Conservation (phyloP, 2,329 filamentous ascomycete genomes). For the Aspergillus piperis region DNA sequence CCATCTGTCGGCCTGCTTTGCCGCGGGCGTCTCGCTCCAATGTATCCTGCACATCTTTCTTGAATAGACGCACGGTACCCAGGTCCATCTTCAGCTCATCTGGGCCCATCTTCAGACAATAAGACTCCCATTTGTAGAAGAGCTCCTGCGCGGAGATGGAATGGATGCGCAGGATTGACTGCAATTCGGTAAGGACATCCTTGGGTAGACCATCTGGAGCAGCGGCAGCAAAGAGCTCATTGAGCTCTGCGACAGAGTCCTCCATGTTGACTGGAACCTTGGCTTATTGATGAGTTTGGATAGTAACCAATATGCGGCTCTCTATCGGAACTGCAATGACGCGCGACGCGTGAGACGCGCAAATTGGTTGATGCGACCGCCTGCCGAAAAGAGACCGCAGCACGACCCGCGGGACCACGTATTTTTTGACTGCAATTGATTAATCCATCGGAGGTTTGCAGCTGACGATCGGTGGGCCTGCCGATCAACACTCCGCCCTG, state of each 20-base stretch:
- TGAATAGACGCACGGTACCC: conserved; percentile 73
- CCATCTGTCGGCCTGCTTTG: conserved; percentile 61
- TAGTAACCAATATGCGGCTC: not conserved
- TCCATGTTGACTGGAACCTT: conserved; percentile 44
- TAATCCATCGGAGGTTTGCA: not conserved
- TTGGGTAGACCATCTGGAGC: conserved; percentile 63
- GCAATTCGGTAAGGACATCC: conserved; percentile 78
- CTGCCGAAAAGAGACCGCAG: not conserved
- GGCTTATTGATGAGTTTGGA: not conserved
- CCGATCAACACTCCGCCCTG: conserved; percentile 14
- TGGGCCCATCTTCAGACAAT: conserved; percentile 88
- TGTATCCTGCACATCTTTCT: conserved; percentile 80
- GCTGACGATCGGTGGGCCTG: conserved; percentile 19
- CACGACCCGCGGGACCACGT: not conserved
- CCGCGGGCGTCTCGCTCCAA: conserved; percentile 75
- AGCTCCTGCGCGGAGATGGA: conserved; percentile 79
- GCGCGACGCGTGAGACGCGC: not conserved
- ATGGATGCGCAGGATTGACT: conserved; percentile 84
- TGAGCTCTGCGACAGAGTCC: conserved; percentile 55
- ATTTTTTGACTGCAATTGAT: not conserved
- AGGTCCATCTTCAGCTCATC: conserved; percentile 74
- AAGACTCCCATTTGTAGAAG: conserved; percentile 99
- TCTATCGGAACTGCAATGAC: not conserved
- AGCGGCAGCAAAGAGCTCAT: conserved; percentile 60
- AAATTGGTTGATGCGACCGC: not conserved